Evolutionary conservation across 805 yeast species (phyloP).

Genomic region (Debaryomyces castellii): DNA sequence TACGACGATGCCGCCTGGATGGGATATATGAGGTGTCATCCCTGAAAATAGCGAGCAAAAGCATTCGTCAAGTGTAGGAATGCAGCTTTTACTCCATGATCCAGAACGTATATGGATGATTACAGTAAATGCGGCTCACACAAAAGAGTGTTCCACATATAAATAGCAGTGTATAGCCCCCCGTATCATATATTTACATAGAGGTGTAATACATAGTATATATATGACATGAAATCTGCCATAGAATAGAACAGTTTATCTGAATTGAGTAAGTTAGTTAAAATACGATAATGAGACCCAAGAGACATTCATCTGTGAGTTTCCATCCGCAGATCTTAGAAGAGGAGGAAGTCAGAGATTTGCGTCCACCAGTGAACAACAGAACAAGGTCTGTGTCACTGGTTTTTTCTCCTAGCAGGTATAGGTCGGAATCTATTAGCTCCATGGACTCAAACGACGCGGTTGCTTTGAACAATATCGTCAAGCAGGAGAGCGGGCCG

Average conservation of each 20-base stretch:
- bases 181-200: neutral
- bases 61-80: neutral
- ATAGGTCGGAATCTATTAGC: constrained; percentile 17
- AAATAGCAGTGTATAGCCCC: neutral
- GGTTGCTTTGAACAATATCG: constrained; percentile 8
- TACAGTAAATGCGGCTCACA: neutral
- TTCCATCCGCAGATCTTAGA: neutral
- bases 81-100: neutral
- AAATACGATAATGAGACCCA: neutral
- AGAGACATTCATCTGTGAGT: neutral
- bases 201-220: neutral
- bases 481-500: constrained; percentile 10
- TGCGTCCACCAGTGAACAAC: neutral
- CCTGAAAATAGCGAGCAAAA: neutral
- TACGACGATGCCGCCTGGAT: too few relatives aligned
- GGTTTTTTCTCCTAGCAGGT: constrained; percentile 12
- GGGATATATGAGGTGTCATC: too few relatives aligned
- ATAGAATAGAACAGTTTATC: neutral
- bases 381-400: constrained; percentile 14
- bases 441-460: constrained; percentile 15
- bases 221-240: neutral
- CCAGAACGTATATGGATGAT: neutral
- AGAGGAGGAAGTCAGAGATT: neutral
- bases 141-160: neutral
- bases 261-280: too few relatives aligned